Evolutionary conservation across 331 rosid species (phyloP).

Genomic region (Malus hybrid): DNA sequence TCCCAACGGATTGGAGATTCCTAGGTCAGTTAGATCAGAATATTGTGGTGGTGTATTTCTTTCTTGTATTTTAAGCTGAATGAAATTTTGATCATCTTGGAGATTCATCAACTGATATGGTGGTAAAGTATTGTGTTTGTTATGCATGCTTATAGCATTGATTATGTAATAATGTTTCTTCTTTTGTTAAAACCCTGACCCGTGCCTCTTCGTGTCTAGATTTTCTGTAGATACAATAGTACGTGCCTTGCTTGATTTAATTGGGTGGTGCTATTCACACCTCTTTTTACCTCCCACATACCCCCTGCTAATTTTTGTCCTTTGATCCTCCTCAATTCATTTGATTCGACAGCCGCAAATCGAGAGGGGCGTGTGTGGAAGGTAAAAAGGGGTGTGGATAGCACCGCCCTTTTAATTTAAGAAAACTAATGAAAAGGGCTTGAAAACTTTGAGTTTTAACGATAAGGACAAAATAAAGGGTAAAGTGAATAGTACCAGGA

Average conservation of each 20-base stretch:
- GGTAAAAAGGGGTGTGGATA: not conserved
- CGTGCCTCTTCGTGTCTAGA: not conserved
- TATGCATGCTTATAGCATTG: too few relatives aligned
- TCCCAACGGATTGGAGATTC: conserved; percentile 93
- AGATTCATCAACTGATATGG: not conserved
- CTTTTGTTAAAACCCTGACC: not conserved
- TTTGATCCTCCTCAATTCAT: too few relatives aligned
- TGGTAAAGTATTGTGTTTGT: not conserved
- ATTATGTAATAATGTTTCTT: not conserved
- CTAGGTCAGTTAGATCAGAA: conserved; percentile 54
- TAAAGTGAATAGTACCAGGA: too few relatives aligned
- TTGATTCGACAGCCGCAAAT: too few relatives aligned
- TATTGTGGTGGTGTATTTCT: not conserved
- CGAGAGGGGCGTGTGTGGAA: too few relatives aligned
- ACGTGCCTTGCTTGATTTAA: not conserved
- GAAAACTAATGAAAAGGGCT: too few relatives aligned
- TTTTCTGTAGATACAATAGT: not conserved
- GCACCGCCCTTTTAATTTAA: not conserved
- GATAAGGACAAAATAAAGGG: too few relatives aligned
- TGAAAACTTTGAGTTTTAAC: too few relatives aligned
- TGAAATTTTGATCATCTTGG: not conserved
- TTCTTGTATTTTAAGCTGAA: not conserved
- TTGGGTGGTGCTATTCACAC: too few relatives aligned
- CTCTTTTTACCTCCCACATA: too few relatives aligned
- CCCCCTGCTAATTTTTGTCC: too few relatives aligned